Conservation (phyloP, 768 basidiomycete genomes). For the Mycena indigotica region DNA sequence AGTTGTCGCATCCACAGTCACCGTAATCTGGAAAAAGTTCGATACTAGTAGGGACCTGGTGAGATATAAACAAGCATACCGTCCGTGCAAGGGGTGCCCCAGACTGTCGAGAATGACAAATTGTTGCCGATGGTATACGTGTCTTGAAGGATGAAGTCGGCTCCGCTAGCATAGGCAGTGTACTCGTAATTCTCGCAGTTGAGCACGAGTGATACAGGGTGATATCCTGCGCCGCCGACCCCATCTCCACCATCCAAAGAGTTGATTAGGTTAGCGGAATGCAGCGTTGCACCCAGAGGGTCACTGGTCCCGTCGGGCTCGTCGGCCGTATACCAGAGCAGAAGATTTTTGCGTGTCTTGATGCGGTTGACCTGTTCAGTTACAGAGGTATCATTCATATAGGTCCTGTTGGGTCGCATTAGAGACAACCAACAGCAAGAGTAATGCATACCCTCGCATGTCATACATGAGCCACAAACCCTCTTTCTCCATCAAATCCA, state of each 20-base stretch:
- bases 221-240: slow-evolving; percentile 55
- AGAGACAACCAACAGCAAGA: slow-evolving; percentile 1
- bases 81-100: slow-evolving; percentile 62
- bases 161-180: slow-evolving; percentile 56
- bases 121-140: slow-evolving; percentile 63
- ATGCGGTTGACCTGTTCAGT: slow-evolving; percentile 68
- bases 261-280: slow-evolving; percentile 58
- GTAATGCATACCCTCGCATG: slow-evolving; percentile 58
- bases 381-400: slow-evolving; percentile 65
- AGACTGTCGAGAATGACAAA: slow-evolving; percentile 60
- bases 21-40: slow-evolving; percentile 55
- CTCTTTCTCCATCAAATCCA: slow-evolving; percentile 73
- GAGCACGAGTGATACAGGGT: slow-evolving; percentile 65
- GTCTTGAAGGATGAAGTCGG: slow-evolving; percentile 75
- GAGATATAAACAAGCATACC: slow-evolving; percentile 5
- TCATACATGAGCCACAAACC: slow-evolving; percentile 80
- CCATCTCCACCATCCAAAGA: slow-evolving; percentile 56
- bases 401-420: slow-evolving; percentile 45
- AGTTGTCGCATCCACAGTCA: slow-evolving; percentile 72
- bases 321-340: slow-evolving; percentile 73
- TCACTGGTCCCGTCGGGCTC: slow-evolving; percentile 64
- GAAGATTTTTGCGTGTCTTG: slow-evolving; percentile 65
- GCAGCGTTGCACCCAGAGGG: slow-evolving; percentile 60
- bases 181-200: slow-evolving; percentile 72
- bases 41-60: neutral